Evolutionary conservation across 306 rosid genomes (phyloP).

Genomic region (Ormosia emarginata): DNA sequence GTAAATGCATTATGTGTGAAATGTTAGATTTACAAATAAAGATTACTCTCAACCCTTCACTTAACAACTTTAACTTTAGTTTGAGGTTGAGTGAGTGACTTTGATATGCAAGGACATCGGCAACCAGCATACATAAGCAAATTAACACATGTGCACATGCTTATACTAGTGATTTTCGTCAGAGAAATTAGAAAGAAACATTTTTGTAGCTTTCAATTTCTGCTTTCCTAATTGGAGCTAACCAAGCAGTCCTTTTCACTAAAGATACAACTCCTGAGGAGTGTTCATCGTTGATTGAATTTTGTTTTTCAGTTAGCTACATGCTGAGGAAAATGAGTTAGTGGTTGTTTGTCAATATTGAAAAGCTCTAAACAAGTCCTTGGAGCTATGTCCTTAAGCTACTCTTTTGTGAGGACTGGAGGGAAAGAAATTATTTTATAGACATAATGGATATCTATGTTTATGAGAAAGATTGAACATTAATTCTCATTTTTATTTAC

Average conservation of each 20-base stretch:
- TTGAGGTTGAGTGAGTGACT: not conserved
- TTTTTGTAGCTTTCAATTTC: not conserved
- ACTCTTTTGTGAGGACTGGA: constrained; percentile 21
- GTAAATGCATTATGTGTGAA: not conserved
- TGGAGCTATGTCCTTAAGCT: not conserved
- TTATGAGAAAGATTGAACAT: too few species aligned
- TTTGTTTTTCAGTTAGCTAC: constrained; percentile 18
- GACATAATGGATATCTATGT: too few species aligned
- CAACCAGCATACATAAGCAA: not conserved
- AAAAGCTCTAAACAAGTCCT: constrained; percentile 13
- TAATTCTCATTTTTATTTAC: too few species aligned
- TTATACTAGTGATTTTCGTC: not conserved
- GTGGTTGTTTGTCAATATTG: constrained; percentile 23
- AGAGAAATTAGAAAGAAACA: constrained; percentile 6
- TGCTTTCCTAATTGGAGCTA: constrained; percentile 3
- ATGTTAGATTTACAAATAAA: not conserved
- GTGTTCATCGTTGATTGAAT: not conserved
- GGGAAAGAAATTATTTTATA: not conserved
- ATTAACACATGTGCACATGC: not conserved
- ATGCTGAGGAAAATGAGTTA: not conserved
- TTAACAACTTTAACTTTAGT: not conserved
- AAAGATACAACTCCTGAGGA: not conserved
- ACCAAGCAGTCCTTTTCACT: constrained; percentile 23
- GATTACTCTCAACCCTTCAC: not conserved
- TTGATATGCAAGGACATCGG: not conserved